Conservation (phyloP, 305 asterid species). For the Rubia occidens region DNA sequence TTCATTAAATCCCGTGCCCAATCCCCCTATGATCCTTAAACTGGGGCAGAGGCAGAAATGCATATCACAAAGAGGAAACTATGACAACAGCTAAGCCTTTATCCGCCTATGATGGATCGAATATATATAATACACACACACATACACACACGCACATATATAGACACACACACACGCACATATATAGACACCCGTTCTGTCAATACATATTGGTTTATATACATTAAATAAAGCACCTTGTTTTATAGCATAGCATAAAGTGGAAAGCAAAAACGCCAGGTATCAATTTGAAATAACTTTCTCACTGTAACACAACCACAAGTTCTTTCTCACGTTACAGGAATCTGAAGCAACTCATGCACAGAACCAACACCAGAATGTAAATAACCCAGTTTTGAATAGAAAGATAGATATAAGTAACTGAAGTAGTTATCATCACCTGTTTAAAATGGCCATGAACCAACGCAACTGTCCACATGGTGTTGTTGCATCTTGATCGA, state of each 20-base stretch:
- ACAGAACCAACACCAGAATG: neutral
- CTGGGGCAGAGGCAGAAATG: no score
- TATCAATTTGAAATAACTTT: neutral
- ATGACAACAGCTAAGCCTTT: neutral
- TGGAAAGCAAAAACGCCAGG: neutral
- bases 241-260: neutral
- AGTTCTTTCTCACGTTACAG: neutral
- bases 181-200: neutral
- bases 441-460: conserved; percentile 97
- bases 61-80: no score
- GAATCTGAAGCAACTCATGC: neutral
- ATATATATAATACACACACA: neutral
- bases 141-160: no score
- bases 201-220: neutral
- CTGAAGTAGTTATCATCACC: conserved; percentile 31
- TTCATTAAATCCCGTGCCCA: neutral
- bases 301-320: neutral
- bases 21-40: neutral
- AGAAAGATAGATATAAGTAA: neutral
- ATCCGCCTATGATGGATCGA: neutral
- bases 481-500: conserved; percentile 80
- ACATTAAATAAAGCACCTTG: neutral
- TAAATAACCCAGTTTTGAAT: neutral
- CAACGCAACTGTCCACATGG: conserved; percentile 88
- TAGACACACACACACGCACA: no score